A percentile compares a stretch with the other conserved stretches of the same genome.
phyloP scores from a whole-genome alignment of 2,329 filamentous ascomycete genomes.

The Trematosphaeria pertusa region DNA sequence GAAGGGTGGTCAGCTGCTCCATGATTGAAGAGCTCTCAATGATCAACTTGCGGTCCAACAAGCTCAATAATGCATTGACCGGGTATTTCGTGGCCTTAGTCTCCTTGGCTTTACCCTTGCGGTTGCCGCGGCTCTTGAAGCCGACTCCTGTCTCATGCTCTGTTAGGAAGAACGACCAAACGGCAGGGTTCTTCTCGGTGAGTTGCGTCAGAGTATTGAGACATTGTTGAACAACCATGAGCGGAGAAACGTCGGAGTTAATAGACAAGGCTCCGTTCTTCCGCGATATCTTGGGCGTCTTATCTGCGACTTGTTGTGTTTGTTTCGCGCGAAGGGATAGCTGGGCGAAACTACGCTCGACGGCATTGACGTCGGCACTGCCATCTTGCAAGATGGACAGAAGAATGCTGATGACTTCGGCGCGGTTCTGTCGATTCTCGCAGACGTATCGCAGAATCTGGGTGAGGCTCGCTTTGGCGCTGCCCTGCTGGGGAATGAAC shows the following conservation, averaged over 20 bases:
- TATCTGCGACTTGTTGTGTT: slow-evolving; percentile 66
- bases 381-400: slow-evolving; percentile 95
- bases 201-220: slow-evolving; percentile 84
- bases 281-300: slow-evolving; percentile 85
- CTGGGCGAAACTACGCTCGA: slow-evolving; percentile 94
- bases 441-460: slow-evolving; percentile 90
- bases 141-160: slow-evolving; percentile 85
- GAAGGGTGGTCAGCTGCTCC: slow-evolving; percentile 86
- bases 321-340: slow-evolving; percentile 91
- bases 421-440: slow-evolving; percentile 93
- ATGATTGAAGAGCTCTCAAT: slow-evolving; percentile 98
- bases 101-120: slow-evolving; percentile 90
- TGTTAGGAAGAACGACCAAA: slow-evolving; percentile 89
- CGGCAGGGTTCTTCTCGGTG: slow-evolving; percentile 82
- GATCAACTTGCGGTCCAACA: slow-evolving; percentile 92
- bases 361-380: slow-evolving; percentile 88
- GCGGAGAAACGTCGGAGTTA: slow-evolving; percentile 87
- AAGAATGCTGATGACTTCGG: slow-evolving; percentile 91
- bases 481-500: slow-evolving; percentile 94
- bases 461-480: slow-evolving; percentile 82
- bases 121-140: slow-evolving; percentile 76
- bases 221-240: slow-evolving; percentile 96
- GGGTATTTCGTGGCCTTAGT: slow-evolving; percentile 85
- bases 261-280: slow-evolving; percentile 69
- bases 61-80: slow-evolving; percentile 84